These are phyloP conservation scores for Leishmania guyanensis DNA, from an alignment of 208 protist genomes.

Conservation along the genomic window DNA sequence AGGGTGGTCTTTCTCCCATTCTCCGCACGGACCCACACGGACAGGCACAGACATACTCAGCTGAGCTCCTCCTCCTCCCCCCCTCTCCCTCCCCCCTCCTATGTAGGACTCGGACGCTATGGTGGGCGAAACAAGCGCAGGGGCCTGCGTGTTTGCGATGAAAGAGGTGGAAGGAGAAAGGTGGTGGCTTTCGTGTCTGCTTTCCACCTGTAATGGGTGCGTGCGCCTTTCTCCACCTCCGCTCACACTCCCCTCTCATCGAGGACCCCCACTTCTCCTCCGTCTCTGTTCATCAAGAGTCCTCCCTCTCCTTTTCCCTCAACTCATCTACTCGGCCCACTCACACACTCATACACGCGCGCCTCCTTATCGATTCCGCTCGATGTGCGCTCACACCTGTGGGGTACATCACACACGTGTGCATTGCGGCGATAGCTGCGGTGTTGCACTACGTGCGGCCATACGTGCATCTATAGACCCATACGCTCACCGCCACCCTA, in stretches of 20 bases:
- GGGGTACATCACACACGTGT: not conserved
- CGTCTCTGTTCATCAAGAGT: not conserved
- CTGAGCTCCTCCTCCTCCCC: not conserved
- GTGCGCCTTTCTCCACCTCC: not conserved
- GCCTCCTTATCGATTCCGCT: not conserved
- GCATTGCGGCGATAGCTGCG: not conserved
- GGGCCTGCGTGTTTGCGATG: not conserved
- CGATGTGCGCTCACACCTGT: not conserved
- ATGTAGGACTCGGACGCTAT: not conserved
- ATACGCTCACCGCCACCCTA: not conserved
- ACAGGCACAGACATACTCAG: not conserved
- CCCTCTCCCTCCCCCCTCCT: not conserved
- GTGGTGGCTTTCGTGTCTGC: not conserved
- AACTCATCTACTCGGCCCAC: not conserved
- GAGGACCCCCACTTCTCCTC: not conserved
- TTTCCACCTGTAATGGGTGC: too few species aligned
- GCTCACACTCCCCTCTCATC: not conserved
- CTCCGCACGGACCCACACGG: not conserved
- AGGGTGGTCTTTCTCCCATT: not conserved
- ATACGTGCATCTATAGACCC: not conserved
- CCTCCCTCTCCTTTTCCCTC: not conserved
- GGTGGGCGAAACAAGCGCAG: not conserved
- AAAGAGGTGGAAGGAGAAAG: not conserved
- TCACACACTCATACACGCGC: not conserved
- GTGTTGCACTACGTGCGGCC: not conserved